Percentiles rank a stretch among this genome's conserved stretches.
These are phyloP conservation scores for Laburnicola sp. DNA, from an alignment of 2,329 filamentous ascomycete species.

Conservation along the genomic window DNA sequence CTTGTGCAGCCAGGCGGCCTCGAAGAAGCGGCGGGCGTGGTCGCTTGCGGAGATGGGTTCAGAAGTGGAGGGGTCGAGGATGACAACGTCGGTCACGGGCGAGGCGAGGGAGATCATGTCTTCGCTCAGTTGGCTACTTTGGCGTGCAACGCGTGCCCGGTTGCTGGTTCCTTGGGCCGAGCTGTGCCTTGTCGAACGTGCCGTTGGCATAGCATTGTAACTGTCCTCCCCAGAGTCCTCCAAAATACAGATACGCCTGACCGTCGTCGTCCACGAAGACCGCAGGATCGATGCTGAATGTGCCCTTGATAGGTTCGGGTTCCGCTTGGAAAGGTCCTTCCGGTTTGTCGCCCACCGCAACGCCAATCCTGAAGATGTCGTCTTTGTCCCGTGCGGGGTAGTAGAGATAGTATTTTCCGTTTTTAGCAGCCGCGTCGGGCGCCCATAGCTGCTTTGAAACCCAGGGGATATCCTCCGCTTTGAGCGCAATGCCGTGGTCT, in stretches of 20 bases:
- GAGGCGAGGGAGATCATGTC: slow-evolving; percentile 67
- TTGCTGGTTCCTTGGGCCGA: slow-evolving; percentile 30
- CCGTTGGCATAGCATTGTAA: slow-evolving; percentile 72
- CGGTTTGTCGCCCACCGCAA: slow-evolving; percentile 65
- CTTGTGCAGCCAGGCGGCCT: slow-evolving; percentile 80
- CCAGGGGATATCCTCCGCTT: slow-evolving; percentile 70
- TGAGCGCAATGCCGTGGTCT: slow-evolving; percentile 73
- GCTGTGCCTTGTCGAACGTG: slow-evolving; percentile 55
- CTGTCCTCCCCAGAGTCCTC: slow-evolving; percentile 79
- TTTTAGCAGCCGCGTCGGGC: slow-evolving; percentile 70
- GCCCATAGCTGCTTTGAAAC: slow-evolving; percentile 80
- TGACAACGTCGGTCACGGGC: slow-evolving; percentile 62
- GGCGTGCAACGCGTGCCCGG: slow-evolving; percentile 61
- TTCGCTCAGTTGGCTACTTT: slow-evolving; percentile 66
- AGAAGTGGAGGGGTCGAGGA: slow-evolving; percentile 64
- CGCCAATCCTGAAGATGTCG: slow-evolving; percentile 73
- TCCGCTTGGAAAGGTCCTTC: slow-evolving; percentile 72
- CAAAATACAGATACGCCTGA: slow-evolving; percentile 71
- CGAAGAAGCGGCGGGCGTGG: slow-evolving; percentile 76
- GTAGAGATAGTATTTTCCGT: slow-evolving; percentile 75
- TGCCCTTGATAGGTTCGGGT: slow-evolving; percentile 65
- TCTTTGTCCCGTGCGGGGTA: slow-evolving; percentile 74
- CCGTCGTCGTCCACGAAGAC: slow-evolving; percentile 72
- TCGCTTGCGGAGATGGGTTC: slow-evolving; percentile 65
- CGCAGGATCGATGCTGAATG: slow-evolving; percentile 77